Conservation (phyloP, 2,329 filamentous ascomycete species). For the Sodiomyces alkalinus region DNA sequence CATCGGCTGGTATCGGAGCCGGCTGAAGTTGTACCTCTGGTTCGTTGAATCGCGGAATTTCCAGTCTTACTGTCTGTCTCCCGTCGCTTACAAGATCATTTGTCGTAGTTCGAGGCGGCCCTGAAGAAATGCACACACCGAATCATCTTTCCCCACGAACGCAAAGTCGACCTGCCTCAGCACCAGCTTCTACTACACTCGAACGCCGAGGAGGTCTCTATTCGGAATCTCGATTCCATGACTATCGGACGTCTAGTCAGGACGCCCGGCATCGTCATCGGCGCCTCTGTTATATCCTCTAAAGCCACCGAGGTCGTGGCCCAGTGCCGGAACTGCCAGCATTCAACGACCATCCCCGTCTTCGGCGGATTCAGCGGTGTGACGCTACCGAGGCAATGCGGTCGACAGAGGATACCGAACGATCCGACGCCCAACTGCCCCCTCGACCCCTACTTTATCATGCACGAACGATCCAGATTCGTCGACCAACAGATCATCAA, state of each 20-base stretch:
- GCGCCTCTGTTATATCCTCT: conserved; percentile 89
- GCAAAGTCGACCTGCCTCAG: conserved; percentile 57
- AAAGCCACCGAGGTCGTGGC: conserved; percentile 82
- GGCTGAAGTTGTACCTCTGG: conserved; percentile 80
- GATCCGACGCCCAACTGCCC: conserved; percentile 66
- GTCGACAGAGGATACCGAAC: conserved; percentile 43
- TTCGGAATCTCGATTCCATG: conserved; percentile 82
- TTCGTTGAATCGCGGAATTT: conserved; percentile 26
- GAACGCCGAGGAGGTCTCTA: conserved; percentile 76
- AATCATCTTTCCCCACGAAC: conserved; percentile 72
- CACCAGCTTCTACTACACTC: conserved; percentile 95
- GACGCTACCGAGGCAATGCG: conserved; percentile 68
- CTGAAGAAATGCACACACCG: conserved; percentile 82
- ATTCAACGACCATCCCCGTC: conserved; percentile 55
- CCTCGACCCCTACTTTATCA: conserved; percentile 87
- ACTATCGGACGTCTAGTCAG: conserved; percentile 90
- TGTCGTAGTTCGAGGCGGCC: conserved; percentile 77
- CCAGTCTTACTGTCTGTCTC: background rate
- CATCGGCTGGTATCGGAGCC: conserved; percentile 82
- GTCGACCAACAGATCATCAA: conserved; percentile 98
- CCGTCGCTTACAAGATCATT: conserved; percentile 2
- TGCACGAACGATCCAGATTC: conserved; percentile 87
- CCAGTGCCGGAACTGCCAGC: conserved; percentile 74
- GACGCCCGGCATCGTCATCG: conserved; percentile 94
- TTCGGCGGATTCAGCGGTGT: conserved; percentile 79